A percentile compares a stretch with the other conserved stretches of the same genome.
Evolutionary conservation across 177 flowering plant species (phyloP).

Genomic region (Vitis hybrid): DNA sequence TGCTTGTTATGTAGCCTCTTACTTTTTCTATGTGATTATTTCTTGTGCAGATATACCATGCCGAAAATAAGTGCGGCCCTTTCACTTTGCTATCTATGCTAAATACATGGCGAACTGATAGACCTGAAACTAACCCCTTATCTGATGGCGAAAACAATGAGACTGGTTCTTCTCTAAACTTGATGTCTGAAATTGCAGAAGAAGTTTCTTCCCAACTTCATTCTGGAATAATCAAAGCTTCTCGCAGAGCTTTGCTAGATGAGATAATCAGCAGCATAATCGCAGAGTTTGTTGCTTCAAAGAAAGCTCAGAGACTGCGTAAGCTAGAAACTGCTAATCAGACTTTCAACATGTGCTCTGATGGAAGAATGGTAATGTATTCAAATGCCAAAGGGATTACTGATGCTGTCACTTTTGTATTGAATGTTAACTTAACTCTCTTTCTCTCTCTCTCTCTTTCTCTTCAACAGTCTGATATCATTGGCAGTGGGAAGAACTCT

Average conservation of each 20-base stretch:
- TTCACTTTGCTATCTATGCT: constrained; percentile 47
- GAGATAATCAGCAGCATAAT: constrained; percentile 70
- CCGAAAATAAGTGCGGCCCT: constrained; percentile 46
- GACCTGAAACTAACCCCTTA: constrained; percentile 13
- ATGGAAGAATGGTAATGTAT: constrained; percentile 29
- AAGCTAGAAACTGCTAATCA: constrained; percentile 37
- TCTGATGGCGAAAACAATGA: constrained; percentile 20
- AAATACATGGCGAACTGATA: constrained; percentile 42
- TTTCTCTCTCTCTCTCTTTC: constrained; percentile 1
- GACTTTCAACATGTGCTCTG: constrained; percentile 22
- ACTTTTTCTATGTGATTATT: background rate
- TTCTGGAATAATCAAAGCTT: constrained; percentile 75
- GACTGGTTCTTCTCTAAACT: constrained; percentile 21
- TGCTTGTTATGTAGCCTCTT: background rate
- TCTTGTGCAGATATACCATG: constrained; percentile 63
- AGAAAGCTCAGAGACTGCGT: constrained; percentile 46
- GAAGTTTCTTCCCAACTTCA: constrained; percentile 74
- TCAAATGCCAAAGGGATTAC: background rate
- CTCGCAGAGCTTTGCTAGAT: constrained; percentile 76
- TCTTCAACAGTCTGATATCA: constrained; percentile 31
- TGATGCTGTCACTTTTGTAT: constrained; percentile 3
- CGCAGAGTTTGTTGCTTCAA: constrained; percentile 50
- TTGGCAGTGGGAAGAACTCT: constrained; percentile 14
- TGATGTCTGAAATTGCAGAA: constrained; percentile 61
- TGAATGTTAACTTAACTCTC: background rate